Evolutionary conservation across 73 alveolate genomes (phyloP).

Genomic region (Paramecium sexaurelia): DNA sequence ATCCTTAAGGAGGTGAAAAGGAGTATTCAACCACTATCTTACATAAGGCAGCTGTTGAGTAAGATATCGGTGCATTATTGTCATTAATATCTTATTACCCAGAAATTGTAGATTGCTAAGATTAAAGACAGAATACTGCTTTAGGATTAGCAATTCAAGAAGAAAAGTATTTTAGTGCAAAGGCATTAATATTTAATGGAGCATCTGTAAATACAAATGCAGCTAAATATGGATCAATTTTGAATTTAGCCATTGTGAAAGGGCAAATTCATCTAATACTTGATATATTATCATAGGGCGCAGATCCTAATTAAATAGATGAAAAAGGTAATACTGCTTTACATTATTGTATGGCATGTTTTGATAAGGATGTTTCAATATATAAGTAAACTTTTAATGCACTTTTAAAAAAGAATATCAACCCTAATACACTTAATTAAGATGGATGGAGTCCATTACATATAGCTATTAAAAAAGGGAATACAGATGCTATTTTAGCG

Average conservation of each 20-base stretch:
- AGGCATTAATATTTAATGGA: constrained; percentile 64
- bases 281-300: constrained; percentile 71
- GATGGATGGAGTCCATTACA: constrained; percentile 81
- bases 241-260: constrained; percentile 76
- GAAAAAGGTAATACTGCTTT: constrained; percentile 74
- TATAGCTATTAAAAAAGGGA: constrained; percentile 75
- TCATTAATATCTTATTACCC: constrained; percentile 42
- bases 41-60: constrained; percentile 60
- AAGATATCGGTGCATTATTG: constrained; percentile 66
- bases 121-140: constrained; percentile 74
- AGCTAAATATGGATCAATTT: constrained; percentile 74
- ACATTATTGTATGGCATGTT: constrained; percentile 77
- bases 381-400: constrained; percentile 4
- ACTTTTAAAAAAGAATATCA: constrained; percentile 52
- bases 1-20: constrained; percentile 51
- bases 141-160: constrained; percentile 76
- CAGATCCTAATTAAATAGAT: constrained; percentile 70
- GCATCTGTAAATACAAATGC: constrained; percentile 77
- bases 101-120: constrained; percentile 40
- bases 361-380: constrained; percentile 56
- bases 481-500: constrained; percentile 71
- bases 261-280: constrained; percentile 60
- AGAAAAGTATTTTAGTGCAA: constrained; percentile 73
- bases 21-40: constrained; percentile 14
- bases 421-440: constrained; percentile 67